These are phyloP conservation scores for Dactylellina cionopaga DNA, from an alignment of 2,329 filamentous ascomycete species.

Conservation along the genomic window DNA sequence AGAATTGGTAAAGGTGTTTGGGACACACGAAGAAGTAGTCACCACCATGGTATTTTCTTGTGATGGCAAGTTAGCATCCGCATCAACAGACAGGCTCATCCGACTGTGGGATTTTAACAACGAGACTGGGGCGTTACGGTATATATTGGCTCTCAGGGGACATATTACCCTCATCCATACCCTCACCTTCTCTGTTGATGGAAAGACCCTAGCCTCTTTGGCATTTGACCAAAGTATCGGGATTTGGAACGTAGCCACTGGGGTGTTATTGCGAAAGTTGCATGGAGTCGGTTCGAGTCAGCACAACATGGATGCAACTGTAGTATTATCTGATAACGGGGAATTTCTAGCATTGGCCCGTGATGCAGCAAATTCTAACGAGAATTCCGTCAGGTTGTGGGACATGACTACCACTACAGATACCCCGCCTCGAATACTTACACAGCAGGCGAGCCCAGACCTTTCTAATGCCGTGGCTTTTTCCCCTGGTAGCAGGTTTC, in stretches of 20 bases:
- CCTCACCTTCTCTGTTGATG: background rate
- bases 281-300: no score
- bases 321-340: no score
- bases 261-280: no score
- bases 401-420: no score
- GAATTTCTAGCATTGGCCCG: no score
- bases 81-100: constrained; percentile 56
- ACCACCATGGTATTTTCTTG: background rate
- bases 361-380: no score
- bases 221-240: background rate
- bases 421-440: no score
- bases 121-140: background rate
- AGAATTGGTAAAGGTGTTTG: background rate
- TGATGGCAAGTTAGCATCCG: background rate
- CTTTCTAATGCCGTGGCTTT: background rate
- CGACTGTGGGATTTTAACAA: constrained; percentile 18
- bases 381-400: no score
- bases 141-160: background rate
- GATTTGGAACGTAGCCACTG: background rate
- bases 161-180: background rate
- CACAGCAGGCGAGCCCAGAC: background rate
- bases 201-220: background rate
- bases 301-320: no score
- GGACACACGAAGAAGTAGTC: background rate
- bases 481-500: background rate